Evolutionary conservation across 2,329 filamentous ascomycete species (phyloP), one percentile per base, ranked within the genome.

Genomic region (Cladophialophora psammophila): DNA sequence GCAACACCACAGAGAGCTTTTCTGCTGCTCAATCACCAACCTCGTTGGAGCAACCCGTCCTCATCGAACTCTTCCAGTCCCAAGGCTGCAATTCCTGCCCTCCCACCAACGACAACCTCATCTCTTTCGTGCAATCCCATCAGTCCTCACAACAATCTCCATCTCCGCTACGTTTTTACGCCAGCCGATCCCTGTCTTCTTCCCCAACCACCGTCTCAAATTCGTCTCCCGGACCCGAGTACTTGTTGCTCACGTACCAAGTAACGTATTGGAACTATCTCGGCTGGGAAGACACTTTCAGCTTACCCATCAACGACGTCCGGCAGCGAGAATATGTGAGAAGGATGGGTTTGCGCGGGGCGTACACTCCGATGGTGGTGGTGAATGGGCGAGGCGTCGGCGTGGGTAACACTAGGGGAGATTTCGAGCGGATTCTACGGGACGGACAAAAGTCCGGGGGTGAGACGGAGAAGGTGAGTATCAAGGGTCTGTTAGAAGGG

Each of bases 191-290:
- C 8, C 45, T 31, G 3, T 32, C 20, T 9, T 18, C n/a, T 20
- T 20, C 26, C 13, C 31, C 42, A 15, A 50, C 26, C 5, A 3
- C 45, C 48, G 4, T 36, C 53, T 31, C 53, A n/a, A 36, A 55
- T 50, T 50, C 53, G 53, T n/a, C 32, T 12, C 18, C 31, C 4
- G 55, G 18, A 4, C 42, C 54, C n/a, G 60, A 66, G 18, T 58
- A 58, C n/a, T 20, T 69, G 34, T 32, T 69, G 15, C 55, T 69
- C 8, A 68, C 66, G 6, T 66, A 69, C 53, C 53, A 69, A 59
- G 66, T 66, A 10, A 68, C 66, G 13, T 68, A 66, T 55, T 68
- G 66, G 66, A 57, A 68, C 48, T 53, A 66, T 34, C 40, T 62
- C 3, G 60, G 60, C n/a, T 69, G 66, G 66, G 52, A 26, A 12